These are phyloP conservation scores for Vicia sativa DNA, from an alignment of 306 rosid species.

Conservation along the genomic window DNA sequence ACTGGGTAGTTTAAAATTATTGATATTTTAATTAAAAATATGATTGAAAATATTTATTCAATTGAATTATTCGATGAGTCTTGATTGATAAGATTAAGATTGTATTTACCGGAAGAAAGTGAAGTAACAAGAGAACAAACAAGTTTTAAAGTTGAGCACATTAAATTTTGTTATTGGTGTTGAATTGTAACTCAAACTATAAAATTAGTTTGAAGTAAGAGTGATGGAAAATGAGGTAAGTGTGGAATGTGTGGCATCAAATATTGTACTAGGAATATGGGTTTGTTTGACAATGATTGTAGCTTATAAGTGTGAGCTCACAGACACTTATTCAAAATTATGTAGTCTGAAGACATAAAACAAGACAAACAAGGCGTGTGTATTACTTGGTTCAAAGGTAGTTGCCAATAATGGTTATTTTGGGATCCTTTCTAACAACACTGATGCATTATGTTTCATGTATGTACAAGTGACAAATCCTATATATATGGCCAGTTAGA, in stretches of 20 bases:
- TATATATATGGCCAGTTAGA: not conserved
- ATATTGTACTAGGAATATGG: not conserved
- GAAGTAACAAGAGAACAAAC: not conserved
- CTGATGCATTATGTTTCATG: not conserved
- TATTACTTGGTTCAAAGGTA: not conserved
- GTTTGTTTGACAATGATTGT: not conserved
- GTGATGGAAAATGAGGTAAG: not conserved
- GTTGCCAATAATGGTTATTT: constrained; percentile 4
- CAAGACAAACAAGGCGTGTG: not conserved
- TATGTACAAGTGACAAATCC: not conserved
- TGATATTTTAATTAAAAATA: no score
- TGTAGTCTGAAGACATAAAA: not conserved
- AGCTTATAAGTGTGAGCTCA: not conserved
- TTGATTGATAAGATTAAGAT: not conserved
- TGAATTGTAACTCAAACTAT: no score
- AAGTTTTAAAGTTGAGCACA: not conserved
- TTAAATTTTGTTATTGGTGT: no score
- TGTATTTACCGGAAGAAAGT: not conserved
- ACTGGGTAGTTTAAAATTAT: no score
- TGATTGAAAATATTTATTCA: no score
- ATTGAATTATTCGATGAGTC: no score
- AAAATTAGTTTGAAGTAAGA: not conserved
- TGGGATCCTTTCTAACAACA: not conserved
- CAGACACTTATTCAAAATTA: not conserved
- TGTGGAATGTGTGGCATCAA: not conserved